phyloP scores from a whole-genome alignment of 306 rosid genomes.

The Vigna angularis region DNA sequence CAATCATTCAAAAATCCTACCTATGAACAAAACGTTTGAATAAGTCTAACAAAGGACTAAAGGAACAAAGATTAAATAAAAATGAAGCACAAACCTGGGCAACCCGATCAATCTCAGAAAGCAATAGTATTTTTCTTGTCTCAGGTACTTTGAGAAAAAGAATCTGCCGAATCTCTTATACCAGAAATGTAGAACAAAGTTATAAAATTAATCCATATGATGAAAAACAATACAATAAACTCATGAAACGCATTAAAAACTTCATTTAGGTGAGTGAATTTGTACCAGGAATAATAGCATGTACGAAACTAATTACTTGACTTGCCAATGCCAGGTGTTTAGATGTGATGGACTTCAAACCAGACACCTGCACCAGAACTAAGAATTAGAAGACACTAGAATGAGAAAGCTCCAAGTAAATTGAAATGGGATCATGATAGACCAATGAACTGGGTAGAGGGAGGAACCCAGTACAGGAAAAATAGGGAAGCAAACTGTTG shows the following conservation, averaged over 20 bases:
- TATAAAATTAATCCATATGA: conserved; percentile 36
- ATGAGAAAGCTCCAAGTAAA: conserved; percentile 36
- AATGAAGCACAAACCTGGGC: conserved; percentile 72
- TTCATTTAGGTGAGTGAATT: conserved; percentile 28
- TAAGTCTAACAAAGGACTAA: conserved; percentile 1
- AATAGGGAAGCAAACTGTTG: not conserved
- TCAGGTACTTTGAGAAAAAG: conserved; percentile 96
- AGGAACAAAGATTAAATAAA: conserved; percentile 15
- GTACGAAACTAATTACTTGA: conserved; percentile 91
- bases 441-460: not conserved
- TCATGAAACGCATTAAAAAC: conserved; percentile 16
- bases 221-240: conserved; percentile 31
- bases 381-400: conserved; percentile 44
- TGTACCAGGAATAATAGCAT: conserved; percentile 86
- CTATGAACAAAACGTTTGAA: conserved; percentile 8
- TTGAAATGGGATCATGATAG: conserved; percentile 34
- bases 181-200: conserved; percentile 54
- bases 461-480: not conserved
- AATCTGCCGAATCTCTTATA: conserved; percentile 82
- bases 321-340: conserved; percentile 99
- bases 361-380: conserved; percentile 78
- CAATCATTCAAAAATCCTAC: conserved; percentile 24
- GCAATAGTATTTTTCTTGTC: conserved; percentile 74
- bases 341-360: conserved; percentile 98
- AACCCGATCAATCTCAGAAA: conserved; percentile 90